A percentile compares a stretch with the other conserved stretches of the same genome.
Evolutionary conservation across 1,284 basidiomycete species (phyloP).

Genomic region (Pholiota adiposa): DNA sequence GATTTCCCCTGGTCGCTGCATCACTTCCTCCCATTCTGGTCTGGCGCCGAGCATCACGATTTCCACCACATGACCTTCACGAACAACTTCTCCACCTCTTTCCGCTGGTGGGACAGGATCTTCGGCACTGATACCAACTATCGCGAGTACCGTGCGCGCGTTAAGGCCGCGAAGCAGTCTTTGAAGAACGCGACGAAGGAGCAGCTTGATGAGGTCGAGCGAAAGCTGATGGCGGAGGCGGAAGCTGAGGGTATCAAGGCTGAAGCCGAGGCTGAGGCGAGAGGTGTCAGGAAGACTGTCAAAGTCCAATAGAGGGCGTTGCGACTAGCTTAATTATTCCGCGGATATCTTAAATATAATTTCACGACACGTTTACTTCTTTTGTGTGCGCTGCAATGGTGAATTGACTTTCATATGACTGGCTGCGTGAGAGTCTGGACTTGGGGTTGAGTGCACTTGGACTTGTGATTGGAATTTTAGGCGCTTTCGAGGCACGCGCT

Average conservation of each 20-base stretch:
- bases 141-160: conserved; percentile 69
- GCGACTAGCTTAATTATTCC: not conserved
- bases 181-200: conserved; percentile 56
- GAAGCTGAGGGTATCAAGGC: conserved; percentile 76
- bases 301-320: conserved; percentile 27
- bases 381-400: too few species aligned
- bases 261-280: conserved; percentile 61
- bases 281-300: conserved; percentile 25
- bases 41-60: conserved; percentile 97
- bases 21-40: conserved; percentile 96
- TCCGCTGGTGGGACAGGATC: conserved; percentile 90
- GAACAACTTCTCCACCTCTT: conserved; percentile 91
- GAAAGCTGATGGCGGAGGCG: conserved; percentile 60
- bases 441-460: too few species aligned
- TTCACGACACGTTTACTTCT: too few species aligned
- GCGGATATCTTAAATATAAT: too few species aligned
- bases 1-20: conserved; percentile 98
- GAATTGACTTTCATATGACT: too few species aligned
- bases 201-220: conserved; percentile 59
- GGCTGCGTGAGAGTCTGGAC: too few species aligned
- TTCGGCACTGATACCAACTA: conserved; percentile 91
- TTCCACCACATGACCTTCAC: conserved; percentile 94
- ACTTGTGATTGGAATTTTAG: too few species aligned
- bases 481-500: too few species aligned
- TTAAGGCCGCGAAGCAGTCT: conserved; percentile 60